A percentile compares a stretch with the other conserved stretches of the same genome.
Conservation (phyloP, 2,329 filamentous ascomycete genomes). For the Penicillium sp. region DNA sequence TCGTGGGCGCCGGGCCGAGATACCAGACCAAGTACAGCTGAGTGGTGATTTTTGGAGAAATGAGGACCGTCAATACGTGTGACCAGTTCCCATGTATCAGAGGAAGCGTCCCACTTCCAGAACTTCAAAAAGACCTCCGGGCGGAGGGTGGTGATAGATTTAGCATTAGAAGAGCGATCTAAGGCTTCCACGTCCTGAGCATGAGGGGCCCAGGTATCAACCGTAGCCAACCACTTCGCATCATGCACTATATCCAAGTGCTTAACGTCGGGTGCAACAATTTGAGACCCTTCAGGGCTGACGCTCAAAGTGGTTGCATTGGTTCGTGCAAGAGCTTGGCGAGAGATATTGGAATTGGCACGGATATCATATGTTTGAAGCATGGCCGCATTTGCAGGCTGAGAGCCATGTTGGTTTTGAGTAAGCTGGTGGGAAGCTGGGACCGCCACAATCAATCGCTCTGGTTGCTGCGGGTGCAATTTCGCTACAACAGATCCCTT, state of each 20-base stretch:
- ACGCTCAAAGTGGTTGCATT: slow-evolving; percentile 79
- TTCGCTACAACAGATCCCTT: slow-evolving; percentile 49
- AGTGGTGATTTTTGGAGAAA: slow-evolving; percentile 51
- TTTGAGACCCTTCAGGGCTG: slow-evolving; percentile 65
- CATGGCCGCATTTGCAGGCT: slow-evolving; percentile 51
- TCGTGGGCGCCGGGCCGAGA: slow-evolving; percentile 65
- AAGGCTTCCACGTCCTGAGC: slow-evolving; percentile 63
- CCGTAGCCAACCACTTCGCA: slow-evolving; percentile 84
- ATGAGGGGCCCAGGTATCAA: slow-evolving; percentile 86
- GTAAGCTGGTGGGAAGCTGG: slow-evolving; percentile 49
- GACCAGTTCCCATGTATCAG: slow-evolving; percentile 66
- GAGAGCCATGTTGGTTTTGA: slow-evolving; percentile 31
- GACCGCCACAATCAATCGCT: slow-evolving; percentile 66
- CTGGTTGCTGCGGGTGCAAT: slow-evolving; percentile 60
- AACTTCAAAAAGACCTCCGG: slow-evolving; percentile 82
- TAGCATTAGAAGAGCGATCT: slow-evolving; percentile 30
- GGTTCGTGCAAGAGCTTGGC: slow-evolving; percentile 84
- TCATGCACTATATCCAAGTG: slow-evolving; percentile 74
- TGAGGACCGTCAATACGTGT: slow-evolving; percentile 85
- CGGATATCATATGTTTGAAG: slow-evolving; percentile 87
- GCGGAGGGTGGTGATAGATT: slow-evolving; percentile 37
- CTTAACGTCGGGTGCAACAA: slow-evolving; percentile 75
- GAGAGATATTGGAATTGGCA: slow-evolving; percentile 71
- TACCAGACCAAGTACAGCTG: slow-evolving; percentile 67
- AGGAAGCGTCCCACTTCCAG: slow-evolving; percentile 66